Evolutionary conservation across 192 early-diverging fungal species (phyloP), one percentile per base, ranked within the genome.

Genomic region (Podochytrium sp.): DNA sequence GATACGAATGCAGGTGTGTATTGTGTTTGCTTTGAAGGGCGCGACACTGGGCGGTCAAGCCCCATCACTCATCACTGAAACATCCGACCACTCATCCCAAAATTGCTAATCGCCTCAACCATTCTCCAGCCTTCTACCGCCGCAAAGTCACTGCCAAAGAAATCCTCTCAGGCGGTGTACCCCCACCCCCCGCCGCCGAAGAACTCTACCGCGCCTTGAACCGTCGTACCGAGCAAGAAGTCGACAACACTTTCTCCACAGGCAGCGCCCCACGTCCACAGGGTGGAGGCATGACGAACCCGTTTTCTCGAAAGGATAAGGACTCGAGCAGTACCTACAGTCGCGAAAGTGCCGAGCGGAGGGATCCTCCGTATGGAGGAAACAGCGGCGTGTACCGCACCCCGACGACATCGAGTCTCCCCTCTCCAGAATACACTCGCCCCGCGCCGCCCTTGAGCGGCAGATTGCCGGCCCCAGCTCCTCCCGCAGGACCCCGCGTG

Each of bases 1-100:
- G 96, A 95, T 58, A 91, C 95, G 25, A 97, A 98, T 76, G 90
- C 90, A 37, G n/a, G n/a, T n/a, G n/a, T n/a, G n/a, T n/a, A n/a
- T n/a, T n/a, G n/a, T n/a, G n/a, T n/a, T n/a, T n/a, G n/a, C n/a
- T n/a, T n/a, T n/a, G n/a, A n/a, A n/a, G n/a, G n/a, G n/a, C n/a
- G n/a, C n/a, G n/a, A n/a, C n/a, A n/a, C n/a, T n/a, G n/a, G n/a
- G n/a, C n/a, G n/a, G n/a, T n/a, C n/a, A n/a, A n/a, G n/a, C n/a
- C n/a, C n/a, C n/a, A n/a, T n/a, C n/a, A n/a, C n/a, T n/a, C n/a
- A n/a, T n/a, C n/a, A n/a, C n/a, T n/a, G n/a, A n/a, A n/a, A n/a
- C n/a, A n/a, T n/a, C n/a, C n/a, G n/a, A n/a, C n/a, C n/a, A n/a
- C n/a, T n/a, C n/a, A n/a, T n/a, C n/a, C n/a, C n/a, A n/a, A n/a